Evolutionary conservation across 2,329 filamentous ascomycete genomes (phyloP).

Genomic region (Stagonosporopsis vannaccii): DNA sequence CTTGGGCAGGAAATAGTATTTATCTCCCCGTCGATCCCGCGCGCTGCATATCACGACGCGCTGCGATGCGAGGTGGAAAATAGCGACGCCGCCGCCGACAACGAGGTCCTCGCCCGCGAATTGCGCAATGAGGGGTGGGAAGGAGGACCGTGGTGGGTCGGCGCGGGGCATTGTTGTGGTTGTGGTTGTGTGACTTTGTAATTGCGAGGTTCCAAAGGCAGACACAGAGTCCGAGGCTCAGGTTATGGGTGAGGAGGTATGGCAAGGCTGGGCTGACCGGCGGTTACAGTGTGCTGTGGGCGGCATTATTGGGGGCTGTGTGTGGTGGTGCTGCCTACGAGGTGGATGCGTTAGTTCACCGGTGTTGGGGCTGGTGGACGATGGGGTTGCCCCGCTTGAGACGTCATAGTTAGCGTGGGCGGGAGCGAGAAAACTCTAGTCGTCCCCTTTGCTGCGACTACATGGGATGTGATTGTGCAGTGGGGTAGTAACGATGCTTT

Average conservation of each 20-base stretch:
- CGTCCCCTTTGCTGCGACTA: too few species aligned
- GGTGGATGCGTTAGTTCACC: not conserved
- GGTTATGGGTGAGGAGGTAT: not conserved
- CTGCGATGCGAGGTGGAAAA: constrained; percentile 57
- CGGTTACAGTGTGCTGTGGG: not conserved
- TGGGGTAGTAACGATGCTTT: too few species aligned
- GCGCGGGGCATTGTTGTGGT: constrained; percentile 13
- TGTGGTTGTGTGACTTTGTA: not conserved
- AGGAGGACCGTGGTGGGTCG: constrained; percentile 13
- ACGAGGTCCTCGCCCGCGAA: constrained; percentile 41
- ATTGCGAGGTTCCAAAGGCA: not conserved
- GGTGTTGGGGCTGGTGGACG: not conserved
- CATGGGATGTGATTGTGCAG: too few species aligned
- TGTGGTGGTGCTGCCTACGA: constrained; percentile 12
- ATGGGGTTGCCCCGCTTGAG: not conserved
- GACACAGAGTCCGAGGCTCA: not conserved
- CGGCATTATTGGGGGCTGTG: not conserved
- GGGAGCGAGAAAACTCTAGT: not conserved
- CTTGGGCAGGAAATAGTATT: constrained; percentile 59
- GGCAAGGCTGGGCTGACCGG: not conserved
- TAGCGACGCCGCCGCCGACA: constrained; percentile 54
- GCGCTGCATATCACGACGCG: constrained; percentile 60
- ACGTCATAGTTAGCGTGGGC: not conserved
- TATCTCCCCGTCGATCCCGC: constrained; percentile 36
- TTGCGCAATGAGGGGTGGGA: constrained; percentile 32